Conservation (phyloP, 495 filamentous ascomycete genomes). For the Penicillium chermesinum region DNA sequence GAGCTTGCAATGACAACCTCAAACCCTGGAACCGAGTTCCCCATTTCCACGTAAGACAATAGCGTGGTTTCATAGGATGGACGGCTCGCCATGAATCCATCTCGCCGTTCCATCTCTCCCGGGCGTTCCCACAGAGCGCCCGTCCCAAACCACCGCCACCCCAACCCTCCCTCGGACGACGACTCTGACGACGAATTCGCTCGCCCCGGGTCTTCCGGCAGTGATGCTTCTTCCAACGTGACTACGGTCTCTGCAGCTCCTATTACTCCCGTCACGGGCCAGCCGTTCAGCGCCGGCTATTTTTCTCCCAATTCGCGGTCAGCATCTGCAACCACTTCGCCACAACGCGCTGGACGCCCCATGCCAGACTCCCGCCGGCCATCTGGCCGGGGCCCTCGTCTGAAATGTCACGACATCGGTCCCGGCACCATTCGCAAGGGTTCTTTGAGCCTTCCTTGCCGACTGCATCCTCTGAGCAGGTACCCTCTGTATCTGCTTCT, state of each 20-base stretch:
- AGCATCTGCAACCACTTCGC: conserved; percentile 23
- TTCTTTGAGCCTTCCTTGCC: conserved; percentile 85
- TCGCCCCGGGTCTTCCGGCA: conserved; percentile 46
- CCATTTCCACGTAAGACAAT: conserved; percentile 2
- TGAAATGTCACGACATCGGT: conserved; percentile 39
- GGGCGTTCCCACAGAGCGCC: conserved; percentile 23
- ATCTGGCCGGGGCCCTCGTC: conserved; percentile 36
- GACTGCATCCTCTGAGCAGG: conserved; percentile 53
- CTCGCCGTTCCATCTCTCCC: conserved; percentile 28
- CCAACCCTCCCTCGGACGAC: conserved; percentile 18
- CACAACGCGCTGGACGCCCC: conserved; percentile 21
- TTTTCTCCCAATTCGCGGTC: conserved; percentile 37
- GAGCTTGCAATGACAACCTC: conserved; percentile 5
- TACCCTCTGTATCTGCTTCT: conserved; percentile 61
- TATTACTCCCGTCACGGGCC: conserved; percentile 22
- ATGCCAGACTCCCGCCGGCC: conserved; percentile 42
- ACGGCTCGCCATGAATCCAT: conserved; percentile 19
- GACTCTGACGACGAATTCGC: conserved; percentile 35
- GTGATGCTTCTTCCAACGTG: conserved; percentile 51
- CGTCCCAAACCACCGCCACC: conserved; percentile 14
- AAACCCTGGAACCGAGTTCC: conserved; percentile 7
- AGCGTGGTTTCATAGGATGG: conserved; percentile 8
- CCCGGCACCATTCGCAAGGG: conserved; percentile 71
- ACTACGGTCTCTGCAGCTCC: conserved; percentile 39
- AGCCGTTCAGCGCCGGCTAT: conserved; percentile 19